Evolutionary conservation across 148 eudicot species (phyloP).

Genomic region (Mesembryanthemum crystallinum): DNA sequence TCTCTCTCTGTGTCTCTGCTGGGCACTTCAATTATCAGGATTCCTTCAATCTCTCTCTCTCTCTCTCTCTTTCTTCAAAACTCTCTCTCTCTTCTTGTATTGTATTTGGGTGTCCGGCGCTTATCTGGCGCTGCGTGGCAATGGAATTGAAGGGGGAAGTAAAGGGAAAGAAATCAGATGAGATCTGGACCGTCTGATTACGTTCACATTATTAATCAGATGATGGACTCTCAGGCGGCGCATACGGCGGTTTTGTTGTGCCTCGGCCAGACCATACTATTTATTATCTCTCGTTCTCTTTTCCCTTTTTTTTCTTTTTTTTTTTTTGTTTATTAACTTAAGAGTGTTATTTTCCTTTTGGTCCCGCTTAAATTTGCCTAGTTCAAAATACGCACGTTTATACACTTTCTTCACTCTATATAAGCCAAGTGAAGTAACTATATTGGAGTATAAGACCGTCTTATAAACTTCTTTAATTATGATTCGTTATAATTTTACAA

Average conservation of each 20-base stretch:
- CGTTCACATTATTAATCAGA: not conserved
- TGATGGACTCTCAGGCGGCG: not conserved
- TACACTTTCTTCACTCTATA: not conserved
- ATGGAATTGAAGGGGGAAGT: not conserved
- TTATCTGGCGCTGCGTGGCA: constrained; percentile 16
- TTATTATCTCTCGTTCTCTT: too few species aligned
- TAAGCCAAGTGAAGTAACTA: too few species aligned
- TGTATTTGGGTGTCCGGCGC: not conserved
- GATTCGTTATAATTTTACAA: too few species aligned
- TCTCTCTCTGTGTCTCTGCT: not conserved
- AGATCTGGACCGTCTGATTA: constrained; percentile 15
- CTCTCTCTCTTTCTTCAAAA: not conserved
- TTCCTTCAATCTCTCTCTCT: constrained; percentile 5
- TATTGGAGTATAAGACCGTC: too few species aligned
- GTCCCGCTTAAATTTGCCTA: constrained; percentile 4
- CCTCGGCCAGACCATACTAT: too few species aligned
- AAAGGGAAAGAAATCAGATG: not conserved
- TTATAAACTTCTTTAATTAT: too few species aligned
- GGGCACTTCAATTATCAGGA: not conserved
- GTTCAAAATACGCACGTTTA: not conserved
- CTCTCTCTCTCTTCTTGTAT: not conserved
- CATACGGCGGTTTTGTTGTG: not conserved
- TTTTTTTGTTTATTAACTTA: too few species aligned
- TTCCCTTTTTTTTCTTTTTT: too few species aligned
- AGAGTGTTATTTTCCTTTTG: too few species aligned